Evolutionary conservation across 2,329 filamentous ascomycete genomes (phyloP).

Genomic region (Aspergillus ibericus): DNA sequence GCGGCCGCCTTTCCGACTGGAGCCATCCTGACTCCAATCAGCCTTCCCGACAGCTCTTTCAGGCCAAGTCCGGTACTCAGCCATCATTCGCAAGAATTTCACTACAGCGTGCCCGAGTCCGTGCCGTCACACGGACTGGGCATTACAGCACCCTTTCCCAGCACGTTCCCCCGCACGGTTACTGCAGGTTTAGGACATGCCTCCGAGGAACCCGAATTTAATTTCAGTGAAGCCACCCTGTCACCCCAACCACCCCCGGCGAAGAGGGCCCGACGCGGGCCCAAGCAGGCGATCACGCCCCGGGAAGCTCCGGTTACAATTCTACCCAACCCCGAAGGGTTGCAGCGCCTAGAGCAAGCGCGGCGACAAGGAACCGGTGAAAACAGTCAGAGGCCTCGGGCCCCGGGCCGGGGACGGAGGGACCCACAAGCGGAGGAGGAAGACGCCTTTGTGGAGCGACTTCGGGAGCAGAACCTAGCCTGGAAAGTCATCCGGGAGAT

Average conservation of each 20-base stretch:
- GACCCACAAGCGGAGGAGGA: slow-evolving; percentile 42
- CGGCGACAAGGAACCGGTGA: slow-evolving; percentile 29
- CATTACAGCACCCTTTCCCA: slow-evolving; percentile 36
- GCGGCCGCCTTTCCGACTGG: slow-evolving; percentile 28
- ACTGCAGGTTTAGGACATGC: slow-evolving; percentile 27
- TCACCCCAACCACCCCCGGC: slow-evolving; percentile 26
- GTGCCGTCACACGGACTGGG: slow-evolving; percentile 38
- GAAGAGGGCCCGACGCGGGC: slow-evolving; percentile 26
- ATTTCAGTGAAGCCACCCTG: slow-evolving; percentile 19
- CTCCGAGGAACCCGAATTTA: slow-evolving; percentile 19
- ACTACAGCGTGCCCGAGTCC: slow-evolving; percentile 33
- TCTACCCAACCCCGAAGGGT: slow-evolving; percentile 40
- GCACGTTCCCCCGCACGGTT: slow-evolving; percentile 30
- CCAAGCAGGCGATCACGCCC: slow-evolving; percentile 20
- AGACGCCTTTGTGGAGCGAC: slow-evolving; percentile 39
- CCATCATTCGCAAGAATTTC: slow-evolving; percentile 40
- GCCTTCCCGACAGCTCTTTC: slow-evolving; percentile 38
- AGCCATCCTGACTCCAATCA: slow-evolving; percentile 40
- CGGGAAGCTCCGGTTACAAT: slow-evolving; percentile 37
- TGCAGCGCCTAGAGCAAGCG: slow-evolving; percentile 41
- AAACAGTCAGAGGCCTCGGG: slow-evolving; percentile 29
- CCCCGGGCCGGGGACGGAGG: slow-evolving; percentile 34
- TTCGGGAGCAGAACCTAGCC: slow-evolving; percentile 38
- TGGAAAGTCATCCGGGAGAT: slow-evolving; percentile 42
- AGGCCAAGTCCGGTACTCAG: slow-evolving; percentile 38